phyloP scores from a whole-genome alignment of 805 yeast genomes.

The Metschnikowia similis region DNA sequence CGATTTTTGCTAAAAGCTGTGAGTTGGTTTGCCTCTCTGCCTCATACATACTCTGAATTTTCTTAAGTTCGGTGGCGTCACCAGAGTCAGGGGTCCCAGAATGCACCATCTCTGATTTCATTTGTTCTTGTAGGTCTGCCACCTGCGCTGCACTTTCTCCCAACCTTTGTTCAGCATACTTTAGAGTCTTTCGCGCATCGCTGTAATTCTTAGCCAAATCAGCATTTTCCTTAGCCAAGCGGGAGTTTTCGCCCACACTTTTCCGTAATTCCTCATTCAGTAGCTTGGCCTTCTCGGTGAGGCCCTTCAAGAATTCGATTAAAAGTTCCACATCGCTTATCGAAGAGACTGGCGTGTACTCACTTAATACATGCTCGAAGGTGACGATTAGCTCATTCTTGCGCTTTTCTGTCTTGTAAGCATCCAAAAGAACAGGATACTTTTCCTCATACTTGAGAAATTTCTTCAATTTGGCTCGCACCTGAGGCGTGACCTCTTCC shows the following conservation, averaged over 20 bases:
- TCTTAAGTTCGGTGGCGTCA: neutral
- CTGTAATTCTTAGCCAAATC: conserved; percentile 9
- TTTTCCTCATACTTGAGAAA: conserved; percentile 85
- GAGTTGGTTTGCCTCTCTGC: conserved; percentile 2
- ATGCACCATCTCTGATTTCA: neutral
- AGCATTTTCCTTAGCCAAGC: conserved; percentile 9
- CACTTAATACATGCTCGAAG: conserved; percentile 70
- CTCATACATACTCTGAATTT: conserved; percentile 1
- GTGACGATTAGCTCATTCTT: conserved; percentile 53
- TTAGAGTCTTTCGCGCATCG: conserved; percentile 13
- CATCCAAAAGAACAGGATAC: conserved; percentile 79
- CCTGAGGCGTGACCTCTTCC: conserved; percentile 50
- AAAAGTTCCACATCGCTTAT: conserved; percentile 69
- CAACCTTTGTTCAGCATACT: conserved; percentile 15
- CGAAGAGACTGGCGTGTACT: conserved; percentile 74
- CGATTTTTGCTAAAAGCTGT: conserved; percentile 4
- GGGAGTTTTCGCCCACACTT: conserved; percentile 27
- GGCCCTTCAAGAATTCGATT: conserved; percentile 62
- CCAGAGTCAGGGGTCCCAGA: too few relatives aligned
- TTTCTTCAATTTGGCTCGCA: conserved; percentile 63
- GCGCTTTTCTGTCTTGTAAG: conserved; percentile 77
- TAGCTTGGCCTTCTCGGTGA: conserved; percentile 56
- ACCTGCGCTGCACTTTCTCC: conserved; percentile 3
- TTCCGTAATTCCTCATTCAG: conserved; percentile 63
- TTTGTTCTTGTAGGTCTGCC: neutral